A percentile compares a stretch with the other conserved stretches of the same genome.
Evolutionary conservation across 805 yeast species (phyloP).

Genomic region (Metschnikowia reukaufii): DNA sequence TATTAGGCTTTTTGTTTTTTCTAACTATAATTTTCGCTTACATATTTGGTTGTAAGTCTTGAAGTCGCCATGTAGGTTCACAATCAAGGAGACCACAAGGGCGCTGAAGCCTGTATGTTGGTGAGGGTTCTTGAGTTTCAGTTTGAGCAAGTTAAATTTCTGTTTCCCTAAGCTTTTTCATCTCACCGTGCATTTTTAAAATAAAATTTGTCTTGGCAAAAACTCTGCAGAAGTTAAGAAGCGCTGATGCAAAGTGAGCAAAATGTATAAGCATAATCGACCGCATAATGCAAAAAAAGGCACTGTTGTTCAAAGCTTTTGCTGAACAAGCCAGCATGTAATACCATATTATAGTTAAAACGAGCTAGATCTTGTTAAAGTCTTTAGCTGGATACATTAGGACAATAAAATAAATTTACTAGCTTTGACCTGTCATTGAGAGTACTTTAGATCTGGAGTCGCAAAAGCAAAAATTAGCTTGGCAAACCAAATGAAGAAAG

Average conservation of each 20-base stretch:
- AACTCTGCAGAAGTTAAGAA: background rate
- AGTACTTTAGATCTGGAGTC: background rate
- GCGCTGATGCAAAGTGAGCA: background rate
- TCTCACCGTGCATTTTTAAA: background rate
- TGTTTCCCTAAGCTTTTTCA: background rate
- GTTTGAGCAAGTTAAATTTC: slow-evolving; percentile 4
- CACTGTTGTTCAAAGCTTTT: background rate
- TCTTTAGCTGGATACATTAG: background rate
- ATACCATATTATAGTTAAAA: background rate
- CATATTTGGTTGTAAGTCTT: background rate
- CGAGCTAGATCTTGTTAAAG: background rate
- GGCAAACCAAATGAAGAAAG: too few relatives aligned
- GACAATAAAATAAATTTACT: background rate
- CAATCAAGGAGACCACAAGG: background rate
- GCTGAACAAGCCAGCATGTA: background rate
- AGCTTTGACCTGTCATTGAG: background rate
- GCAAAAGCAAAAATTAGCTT: background rate
- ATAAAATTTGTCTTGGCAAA: slow-evolving; percentile 5
- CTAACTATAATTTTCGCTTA: background rate
- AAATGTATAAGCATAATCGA: background rate
- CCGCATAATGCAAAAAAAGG: background rate
- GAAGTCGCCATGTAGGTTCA: background rate
- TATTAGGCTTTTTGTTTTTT: too few relatives aligned
- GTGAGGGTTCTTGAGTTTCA: background rate
- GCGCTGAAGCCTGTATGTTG: background rate